A percentile compares a stretch with the other conserved stretches of the same genome.
These are phyloP conservation scores for Aspergillus eucalypticola DNA, from an alignment of 2,329 filamentous ascomycete species.

Conservation along the genomic window DNA sequence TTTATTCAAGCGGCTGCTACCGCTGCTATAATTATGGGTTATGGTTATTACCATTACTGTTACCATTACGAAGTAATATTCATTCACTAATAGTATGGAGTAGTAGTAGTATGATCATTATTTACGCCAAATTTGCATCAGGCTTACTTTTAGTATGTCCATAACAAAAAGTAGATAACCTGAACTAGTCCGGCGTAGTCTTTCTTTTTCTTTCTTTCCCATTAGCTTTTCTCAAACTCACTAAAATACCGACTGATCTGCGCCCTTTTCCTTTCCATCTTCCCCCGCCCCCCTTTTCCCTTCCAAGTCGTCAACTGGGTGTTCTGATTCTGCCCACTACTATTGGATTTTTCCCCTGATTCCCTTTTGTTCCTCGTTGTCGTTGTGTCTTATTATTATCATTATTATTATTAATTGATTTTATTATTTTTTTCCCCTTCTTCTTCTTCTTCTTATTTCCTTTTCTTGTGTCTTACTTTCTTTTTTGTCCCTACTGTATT, in stretches of 20 bases:
- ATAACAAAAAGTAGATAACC: neutral
- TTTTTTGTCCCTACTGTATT: neutral
- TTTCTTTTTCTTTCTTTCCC: neutral
- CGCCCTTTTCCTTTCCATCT: constrained; percentile 2
- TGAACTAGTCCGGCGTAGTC: neutral
- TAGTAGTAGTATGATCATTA: neutral
- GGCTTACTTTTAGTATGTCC: neutral
- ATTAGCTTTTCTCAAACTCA: neutral
- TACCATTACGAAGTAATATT: neutral
- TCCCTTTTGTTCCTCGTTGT: constrained; percentile 9
- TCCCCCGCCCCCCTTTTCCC: neutral
- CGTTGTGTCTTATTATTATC: no score
- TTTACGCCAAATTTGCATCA: neutral
- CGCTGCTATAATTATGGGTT: neutral
- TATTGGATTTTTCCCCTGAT: constrained; percentile 9
- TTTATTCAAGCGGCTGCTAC: neutral
- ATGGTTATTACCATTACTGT: neutral
- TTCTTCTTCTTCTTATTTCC: neutral
- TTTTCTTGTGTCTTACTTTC: neutral
- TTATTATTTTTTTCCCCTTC: neutral
- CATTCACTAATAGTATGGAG: neutral
- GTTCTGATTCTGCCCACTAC: constrained; percentile 11
- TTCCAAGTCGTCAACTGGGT: constrained; percentile 2
- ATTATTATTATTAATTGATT: no score
- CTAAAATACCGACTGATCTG: neutral